phyloP scores from a whole-genome alignment of 257 asterid species.

The Ophiorrhiza pumila region DNA sequence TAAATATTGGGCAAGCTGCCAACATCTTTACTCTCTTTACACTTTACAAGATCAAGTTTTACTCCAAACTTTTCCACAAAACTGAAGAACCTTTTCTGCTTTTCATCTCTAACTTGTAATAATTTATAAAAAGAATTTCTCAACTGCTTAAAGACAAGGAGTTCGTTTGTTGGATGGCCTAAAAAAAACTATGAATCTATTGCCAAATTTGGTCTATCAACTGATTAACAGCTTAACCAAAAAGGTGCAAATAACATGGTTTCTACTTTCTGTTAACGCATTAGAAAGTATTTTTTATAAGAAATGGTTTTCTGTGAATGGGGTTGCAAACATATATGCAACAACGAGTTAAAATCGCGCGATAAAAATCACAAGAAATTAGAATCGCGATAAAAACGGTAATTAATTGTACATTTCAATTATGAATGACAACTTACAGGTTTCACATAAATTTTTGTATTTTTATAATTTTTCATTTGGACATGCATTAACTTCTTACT shows the following conservation, averaged over 20 bases:
- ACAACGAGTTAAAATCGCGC: too few species aligned
- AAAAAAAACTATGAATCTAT: background rate
- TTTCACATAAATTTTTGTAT: too few species aligned
- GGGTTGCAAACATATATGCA: too few species aligned
- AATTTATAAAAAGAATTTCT: constrained; percentile 13
- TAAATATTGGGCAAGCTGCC: constrained; percentile 37
- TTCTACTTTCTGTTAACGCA: background rate
- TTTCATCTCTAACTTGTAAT: background rate
- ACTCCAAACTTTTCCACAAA: constrained; percentile 3
- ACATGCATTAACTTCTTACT: background rate
- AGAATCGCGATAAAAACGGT: too few species aligned
- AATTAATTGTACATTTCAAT: too few species aligned
- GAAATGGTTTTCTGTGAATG: too few species aligned
- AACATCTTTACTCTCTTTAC: constrained; percentile 11
- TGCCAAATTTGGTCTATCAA: background rate
- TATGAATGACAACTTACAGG: too few species aligned
- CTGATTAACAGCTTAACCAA: background rate
- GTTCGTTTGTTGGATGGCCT: constrained; percentile 30
- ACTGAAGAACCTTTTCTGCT: constrained; percentile 4
- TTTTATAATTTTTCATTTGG: background rate
- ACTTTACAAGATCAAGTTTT: background rate
- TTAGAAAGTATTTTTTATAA: too few species aligned
- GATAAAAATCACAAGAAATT: too few species aligned
- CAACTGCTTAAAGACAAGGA: constrained; percentile 40
- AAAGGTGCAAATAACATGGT: background rate